Percentiles rank a stretch among this genome's conserved stretches.
phyloP scores from a whole-genome alignment of 139 green algal species.

The Pseudopediastrum boryanum region DNA sequence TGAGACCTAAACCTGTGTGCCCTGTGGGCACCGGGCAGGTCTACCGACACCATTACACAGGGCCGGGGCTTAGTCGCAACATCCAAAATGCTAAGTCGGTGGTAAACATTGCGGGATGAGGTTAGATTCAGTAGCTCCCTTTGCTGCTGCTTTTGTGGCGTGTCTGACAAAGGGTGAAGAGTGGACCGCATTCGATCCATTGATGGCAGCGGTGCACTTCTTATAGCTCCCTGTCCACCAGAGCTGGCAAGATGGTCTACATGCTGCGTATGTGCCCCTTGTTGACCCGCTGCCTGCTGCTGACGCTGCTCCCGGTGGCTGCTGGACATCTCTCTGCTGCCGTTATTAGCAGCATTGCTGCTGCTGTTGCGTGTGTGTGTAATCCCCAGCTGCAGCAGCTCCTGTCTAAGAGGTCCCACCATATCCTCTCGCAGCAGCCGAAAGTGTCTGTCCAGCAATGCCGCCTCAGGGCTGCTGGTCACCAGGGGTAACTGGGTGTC shows the following conservation, averaged over 20 bases:
- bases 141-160: too few species aligned
- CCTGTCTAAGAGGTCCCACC: constrained; percentile 39
- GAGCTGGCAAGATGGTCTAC: not conserved
- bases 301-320: not conserved
- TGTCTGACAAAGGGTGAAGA: too few species aligned
- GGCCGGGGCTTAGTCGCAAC: constrained; percentile 38
- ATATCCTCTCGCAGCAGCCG: constrained; percentile 58
- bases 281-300: not conserved
- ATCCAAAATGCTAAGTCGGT: constrained; percentile 20
- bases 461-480: constrained; percentile 37
- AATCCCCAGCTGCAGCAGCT: constrained; percentile 26
- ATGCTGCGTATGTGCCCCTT: constrained; percentile 5
- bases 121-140: too few species aligned
- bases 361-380: not conserved
- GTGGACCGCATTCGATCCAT: too few species aligned
- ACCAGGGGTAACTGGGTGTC: constrained; percentile 3
- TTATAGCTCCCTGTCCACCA: too few species aligned
- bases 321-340: constrained; percentile 15
- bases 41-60: constrained; percentile 37
- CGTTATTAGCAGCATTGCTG: not conserved
- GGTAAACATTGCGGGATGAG: constrained; percentile 28
- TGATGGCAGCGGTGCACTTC: too few species aligned
- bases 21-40: constrained; percentile 33
- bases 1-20: constrained; percentile 9
- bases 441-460: constrained; percentile 57